These are phyloP conservation scores for Hymenoscyphus occultus DNA, from an alignment of 2,329 filamentous ascomycete genomes.

Conservation along the genomic window DNA sequence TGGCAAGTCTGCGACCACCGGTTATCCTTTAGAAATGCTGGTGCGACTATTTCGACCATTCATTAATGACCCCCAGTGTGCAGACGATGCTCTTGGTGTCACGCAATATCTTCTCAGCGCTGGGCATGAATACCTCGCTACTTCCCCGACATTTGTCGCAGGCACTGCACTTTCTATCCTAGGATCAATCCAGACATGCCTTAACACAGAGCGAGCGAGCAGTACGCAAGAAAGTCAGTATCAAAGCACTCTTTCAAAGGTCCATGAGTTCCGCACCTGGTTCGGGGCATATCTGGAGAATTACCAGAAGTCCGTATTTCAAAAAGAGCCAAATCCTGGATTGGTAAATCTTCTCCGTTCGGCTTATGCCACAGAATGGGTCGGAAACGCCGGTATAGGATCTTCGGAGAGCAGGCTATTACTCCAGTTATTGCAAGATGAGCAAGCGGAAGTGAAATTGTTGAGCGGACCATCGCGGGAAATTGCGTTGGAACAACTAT, in stretches of 20 bases:
- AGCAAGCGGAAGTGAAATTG: constrained; percentile 57
- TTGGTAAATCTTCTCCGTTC: constrained; percentile 67
- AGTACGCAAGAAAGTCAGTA: constrained; percentile 86
- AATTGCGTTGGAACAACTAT: constrained; percentile 70
- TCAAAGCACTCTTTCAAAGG: constrained; percentile 70
- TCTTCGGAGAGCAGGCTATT: constrained; percentile 78
- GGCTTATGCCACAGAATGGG: constrained; percentile 62
- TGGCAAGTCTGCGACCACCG: constrained; percentile 66
- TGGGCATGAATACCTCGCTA: constrained; percentile 62
- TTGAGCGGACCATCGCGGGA: constrained; percentile 68
- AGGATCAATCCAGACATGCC: constrained; percentile 72
- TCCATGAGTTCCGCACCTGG: constrained; percentile 75
- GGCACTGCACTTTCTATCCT: constrained; percentile 78
- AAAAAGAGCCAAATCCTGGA: constrained; percentile 47
- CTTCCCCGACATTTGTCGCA: constrained; percentile 71
- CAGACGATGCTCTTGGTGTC: constrained; percentile 85
- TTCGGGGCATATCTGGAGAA: constrained; percentile 65
- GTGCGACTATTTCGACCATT: constrained; percentile 77
- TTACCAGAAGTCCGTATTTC: constrained; percentile 49
- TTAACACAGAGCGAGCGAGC: constrained; percentile 70
- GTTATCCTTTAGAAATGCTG: constrained; percentile 88
- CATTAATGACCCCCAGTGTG: constrained; percentile 79
- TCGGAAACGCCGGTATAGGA: constrained; percentile 66
- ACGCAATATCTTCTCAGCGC: constrained; percentile 76
- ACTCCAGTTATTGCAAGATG: constrained; percentile 75